Percentiles rank a stretch among this genome's conserved stretches.
These are phyloP conservation scores for Posidonia oceanica DNA, from an alignment of 116 monocot genomes.

Conservation along the genomic window DNA sequence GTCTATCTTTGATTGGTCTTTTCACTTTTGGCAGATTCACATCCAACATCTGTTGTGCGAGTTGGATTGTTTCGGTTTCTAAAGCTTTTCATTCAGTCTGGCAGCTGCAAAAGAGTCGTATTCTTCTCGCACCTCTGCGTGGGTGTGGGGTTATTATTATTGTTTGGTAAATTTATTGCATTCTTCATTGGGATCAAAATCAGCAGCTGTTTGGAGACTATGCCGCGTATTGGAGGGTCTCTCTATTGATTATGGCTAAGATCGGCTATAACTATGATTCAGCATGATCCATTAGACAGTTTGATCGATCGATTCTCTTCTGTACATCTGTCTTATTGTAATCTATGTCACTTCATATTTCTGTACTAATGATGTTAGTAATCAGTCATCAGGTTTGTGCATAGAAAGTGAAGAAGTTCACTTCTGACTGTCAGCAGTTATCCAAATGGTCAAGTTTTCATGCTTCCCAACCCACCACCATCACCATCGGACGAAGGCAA, in stretches of 20 bases:
- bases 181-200: constrained; percentile 16
- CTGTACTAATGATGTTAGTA: not conserved
- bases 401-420: not conserved
- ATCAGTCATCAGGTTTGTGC: not conserved
- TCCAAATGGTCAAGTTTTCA: constrained; percentile 42
- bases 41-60: not conserved
- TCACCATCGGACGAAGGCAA: constrained; percentile 48
- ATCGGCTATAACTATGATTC: not conserved
- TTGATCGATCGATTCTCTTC: no score
- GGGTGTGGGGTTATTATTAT: constrained; percentile 50
- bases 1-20: no score
- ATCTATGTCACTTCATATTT: no score
- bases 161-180: constrained; percentile 9
- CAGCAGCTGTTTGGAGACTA: constrained; percentile 48
- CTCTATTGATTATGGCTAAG: constrained; percentile 83
- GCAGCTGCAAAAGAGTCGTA: constrained; percentile 44
- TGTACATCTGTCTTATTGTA: no score
- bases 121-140: constrained; percentile 55
- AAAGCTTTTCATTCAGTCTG: constrained; percentile 56
- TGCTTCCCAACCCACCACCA: constrained; percentile 37
- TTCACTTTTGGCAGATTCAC: no score
- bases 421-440: no score
- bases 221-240: constrained; percentile 59
- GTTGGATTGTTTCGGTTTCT: constrained; percentile 14
- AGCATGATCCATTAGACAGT: not conserved